Base-by-base conservation (phyloP, 345 rosid species). In the Excoecaria agallocha region DNA sequence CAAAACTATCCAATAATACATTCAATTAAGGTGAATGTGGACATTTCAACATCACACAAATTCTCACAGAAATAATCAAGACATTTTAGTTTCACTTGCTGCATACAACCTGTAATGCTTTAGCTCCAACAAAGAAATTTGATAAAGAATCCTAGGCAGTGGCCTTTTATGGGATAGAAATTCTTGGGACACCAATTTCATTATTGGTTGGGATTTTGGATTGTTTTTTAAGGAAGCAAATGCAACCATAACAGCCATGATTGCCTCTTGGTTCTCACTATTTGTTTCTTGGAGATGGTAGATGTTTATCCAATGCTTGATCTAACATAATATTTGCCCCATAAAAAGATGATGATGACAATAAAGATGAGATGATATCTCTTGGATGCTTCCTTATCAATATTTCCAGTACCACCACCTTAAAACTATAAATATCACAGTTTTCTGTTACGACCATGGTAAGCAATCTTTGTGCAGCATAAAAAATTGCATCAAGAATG, bases 341-440 rank as follows among this genome's bases (percentile, higher is more conserved):
- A 56, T 68, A 35, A 35, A 69, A 66, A 59, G 73, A 73, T 25
- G 75, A 24, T 24, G 66, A 41, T 54, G 46, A 43, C 1, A n/a
- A n/a, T n/a, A 43, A 43, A 43, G 46, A 43, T 43, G 73, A 73
- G 3, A 63, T n/a, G 11, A 75, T 20, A 17, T 79, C 76, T 59
- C 39, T 48, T 0, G 54, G 82, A 59, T 75, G 76, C 12, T 24
- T 79, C 39, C 82, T 76, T 70, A 51, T 51, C 4, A 68, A 35
- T 39, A 63, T 17, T 63, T 63, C 68, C 25, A 63, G 30, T 6
- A 49, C 68, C n/a, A 63, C 49, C n/a, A 50, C 25, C 30, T 59
- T 59, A n/a, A 68, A 68, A n/a, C 59, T 51, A 16, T 68, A 68
- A 0, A 51, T 25, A 51, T 68, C 71, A 19, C 45, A 68, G 17